Evolutionary conservation across 2,329 filamentous ascomycete genomes (phyloP).

Genomic region (Aspergillus sp.): DNA sequence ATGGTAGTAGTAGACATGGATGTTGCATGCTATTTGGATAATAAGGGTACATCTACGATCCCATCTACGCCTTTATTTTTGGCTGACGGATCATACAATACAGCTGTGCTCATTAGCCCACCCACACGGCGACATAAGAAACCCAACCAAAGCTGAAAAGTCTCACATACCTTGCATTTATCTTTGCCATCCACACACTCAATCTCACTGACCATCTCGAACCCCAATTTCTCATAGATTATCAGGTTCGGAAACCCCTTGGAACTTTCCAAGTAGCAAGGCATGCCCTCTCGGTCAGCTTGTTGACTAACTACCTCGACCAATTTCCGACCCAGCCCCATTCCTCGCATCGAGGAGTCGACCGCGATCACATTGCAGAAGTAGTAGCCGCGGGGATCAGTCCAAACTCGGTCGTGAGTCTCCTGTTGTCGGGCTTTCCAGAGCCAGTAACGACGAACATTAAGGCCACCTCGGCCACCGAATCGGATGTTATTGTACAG

Average conservation of each 20-base stretch:
- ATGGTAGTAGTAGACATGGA: too few relatives aligned
- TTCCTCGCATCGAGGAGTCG: conserved; percentile 64
- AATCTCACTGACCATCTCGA: conserved; percentile 65
- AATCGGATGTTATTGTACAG: conserved; percentile 68
- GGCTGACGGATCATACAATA: conserved; percentile 29
- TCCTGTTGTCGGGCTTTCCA: conserved; percentile 69
- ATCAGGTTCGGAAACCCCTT: conserved; percentile 67
- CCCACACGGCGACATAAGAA: background rate
- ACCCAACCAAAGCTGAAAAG: background rate
- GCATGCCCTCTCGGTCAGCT: conserved; percentile 65
- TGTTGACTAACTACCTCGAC: conserved; percentile 64
- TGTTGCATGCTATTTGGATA: too few relatives aligned
- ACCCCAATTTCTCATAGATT: conserved; percentile 72
- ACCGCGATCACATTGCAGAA: conserved; percentile 77
- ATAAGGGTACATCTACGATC: too few relatives aligned
- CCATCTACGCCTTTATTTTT: conserved; percentile 9
- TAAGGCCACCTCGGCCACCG: conserved; percentile 66
- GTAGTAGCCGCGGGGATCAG: conserved; percentile 67
- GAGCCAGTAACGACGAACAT: conserved; percentile 67
- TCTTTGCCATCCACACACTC: conserved; percentile 65
- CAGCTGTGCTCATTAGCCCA: conserved; percentile 18
- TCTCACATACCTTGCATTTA: conserved; percentile 49
- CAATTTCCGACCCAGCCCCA: conserved; percentile 65
- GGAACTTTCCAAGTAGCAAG: conserved; percentile 72
- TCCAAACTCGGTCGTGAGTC: conserved; percentile 66